Conservation (phyloP, 352 stramenopile genomes). For the Aphanomyces invadans region DNA sequence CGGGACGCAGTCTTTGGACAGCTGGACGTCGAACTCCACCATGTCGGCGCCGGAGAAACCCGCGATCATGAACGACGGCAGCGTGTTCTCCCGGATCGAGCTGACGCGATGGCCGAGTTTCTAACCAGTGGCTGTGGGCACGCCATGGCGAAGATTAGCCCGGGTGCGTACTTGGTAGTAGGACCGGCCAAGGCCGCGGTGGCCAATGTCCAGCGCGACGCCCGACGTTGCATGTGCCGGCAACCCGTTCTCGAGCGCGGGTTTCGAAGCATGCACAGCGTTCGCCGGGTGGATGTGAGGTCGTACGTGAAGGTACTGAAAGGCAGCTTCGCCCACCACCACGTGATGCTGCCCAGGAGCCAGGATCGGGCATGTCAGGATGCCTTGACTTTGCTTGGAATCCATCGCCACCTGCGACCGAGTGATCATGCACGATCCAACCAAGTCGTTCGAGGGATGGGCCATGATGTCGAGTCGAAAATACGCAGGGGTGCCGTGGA, state of each 20-base stretch:
- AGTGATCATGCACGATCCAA: background rate
- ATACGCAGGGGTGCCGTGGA: background rate
- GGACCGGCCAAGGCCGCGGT: conserved; percentile 68
- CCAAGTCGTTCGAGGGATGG: background rate
- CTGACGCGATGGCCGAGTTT: conserved; percentile 19
- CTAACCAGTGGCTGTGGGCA: background rate
- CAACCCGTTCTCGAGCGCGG: no score
- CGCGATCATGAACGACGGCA: conserved; percentile 65
- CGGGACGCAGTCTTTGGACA: conserved; percentile 66
- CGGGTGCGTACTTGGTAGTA: conserved; percentile 59
- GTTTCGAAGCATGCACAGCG: no score
- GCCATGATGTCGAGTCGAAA: conserved; percentile 27
- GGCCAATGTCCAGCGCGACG: conserved; percentile 46
- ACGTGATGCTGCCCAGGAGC: background rate
- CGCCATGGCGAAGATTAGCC: conserved; percentile 24
- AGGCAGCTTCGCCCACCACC: conserved; percentile 41
- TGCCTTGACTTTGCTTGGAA: conserved; percentile 36
- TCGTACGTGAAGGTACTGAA: conserved; percentile 47
- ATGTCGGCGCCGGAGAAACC: conserved; percentile 61
- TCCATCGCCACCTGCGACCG: background rate
- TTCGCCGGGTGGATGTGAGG: conserved; percentile 52
- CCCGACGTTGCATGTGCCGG: no score
- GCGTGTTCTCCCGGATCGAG: conserved; percentile 64
- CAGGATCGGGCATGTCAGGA: conserved; percentile 49
- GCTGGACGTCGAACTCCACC: conserved; percentile 78